Evolutionary conservation across 441 rosid genomes (phyloP).

Genomic region (Dalechampia spathulata): DNA sequence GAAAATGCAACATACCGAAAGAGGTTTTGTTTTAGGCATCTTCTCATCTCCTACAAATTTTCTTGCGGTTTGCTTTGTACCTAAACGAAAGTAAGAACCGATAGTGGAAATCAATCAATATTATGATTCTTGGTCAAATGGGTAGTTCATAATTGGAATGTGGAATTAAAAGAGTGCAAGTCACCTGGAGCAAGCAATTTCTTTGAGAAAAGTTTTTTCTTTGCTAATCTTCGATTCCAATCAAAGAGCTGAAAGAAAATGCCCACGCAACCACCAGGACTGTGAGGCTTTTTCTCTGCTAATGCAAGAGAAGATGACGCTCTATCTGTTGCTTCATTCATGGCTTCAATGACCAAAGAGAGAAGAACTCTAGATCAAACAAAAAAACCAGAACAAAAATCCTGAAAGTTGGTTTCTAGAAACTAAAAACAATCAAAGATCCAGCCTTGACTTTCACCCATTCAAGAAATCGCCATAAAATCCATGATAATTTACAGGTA

Average conservation of each 20-base stretch:
- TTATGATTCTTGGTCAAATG: background rate
- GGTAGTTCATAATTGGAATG: no score
- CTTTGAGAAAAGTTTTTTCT: conserved; percentile 70
- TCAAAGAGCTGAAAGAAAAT: conserved; percentile 84
- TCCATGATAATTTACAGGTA: no score
- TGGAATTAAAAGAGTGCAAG: background rate
- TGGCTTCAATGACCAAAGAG: conserved; percentile 26
- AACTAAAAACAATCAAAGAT: conserved; percentile 11
- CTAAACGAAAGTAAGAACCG: conserved; percentile 23
- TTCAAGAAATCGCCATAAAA: conserved; percentile 3
- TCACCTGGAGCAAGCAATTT: conserved; percentile 73
- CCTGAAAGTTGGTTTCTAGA: background rate
- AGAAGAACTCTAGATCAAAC: background rate
- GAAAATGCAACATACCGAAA: conserved; percentile 36
- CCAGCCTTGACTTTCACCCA: conserved; percentile 18
- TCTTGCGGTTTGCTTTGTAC: conserved; percentile 49
- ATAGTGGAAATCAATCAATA: conserved; percentile 6
- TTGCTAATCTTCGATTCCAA: conserved; percentile 76
- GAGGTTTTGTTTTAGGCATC: conserved; percentile 64
- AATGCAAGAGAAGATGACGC: conserved; percentile 46
- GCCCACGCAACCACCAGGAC: conserved; percentile 79
- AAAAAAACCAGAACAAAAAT: background rate
- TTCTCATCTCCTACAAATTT: conserved; percentile 74
- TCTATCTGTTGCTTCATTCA: conserved; percentile 40
- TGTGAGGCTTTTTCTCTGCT: conserved; percentile 57